A percentile compares a stretch with the other conserved stretches of the same genome.
Evolutionary conservation across 202 grass and related monocot species (phyloP).

Genomic region (Musa balbisiana): DNA sequence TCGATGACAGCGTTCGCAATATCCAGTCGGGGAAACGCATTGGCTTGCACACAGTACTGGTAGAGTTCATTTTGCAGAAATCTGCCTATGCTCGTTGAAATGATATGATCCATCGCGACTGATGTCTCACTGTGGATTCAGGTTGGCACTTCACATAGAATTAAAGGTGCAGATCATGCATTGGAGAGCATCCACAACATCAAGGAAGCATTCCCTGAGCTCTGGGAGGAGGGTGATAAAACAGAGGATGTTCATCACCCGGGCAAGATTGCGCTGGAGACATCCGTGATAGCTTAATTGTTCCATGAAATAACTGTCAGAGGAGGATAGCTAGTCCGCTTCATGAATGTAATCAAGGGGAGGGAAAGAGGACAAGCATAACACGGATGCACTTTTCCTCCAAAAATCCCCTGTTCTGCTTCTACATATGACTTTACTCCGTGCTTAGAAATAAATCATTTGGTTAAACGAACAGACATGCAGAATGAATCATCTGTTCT

Average conservation of each 20-base stretch:
- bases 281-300: slow-evolving; percentile 67
- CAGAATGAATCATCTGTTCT: too few relatives aligned
- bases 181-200: slow-evolving; percentile 96
- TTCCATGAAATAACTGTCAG: not conserved
- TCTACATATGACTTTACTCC: too few relatives aligned
- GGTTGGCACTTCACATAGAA: slow-evolving; percentile 62
- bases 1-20: slow-evolving; percentile 89
- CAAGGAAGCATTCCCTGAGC: slow-evolving; percentile 63
- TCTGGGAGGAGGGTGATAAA: slow-evolving; percentile 80
- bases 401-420: too few relatives aligned
- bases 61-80: slow-evolving; percentile 16
- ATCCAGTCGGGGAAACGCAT: slow-evolving; percentile 67
- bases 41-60: slow-evolving; percentile 68
- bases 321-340: not conserved
- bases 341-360: not conserved
- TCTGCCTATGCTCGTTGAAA: not conserved
- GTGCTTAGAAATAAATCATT: too few relatives aligned
- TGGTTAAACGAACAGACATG: too few relatives aligned
- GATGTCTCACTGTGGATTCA: slow-evolving; percentile 2
- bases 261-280: slow-evolving; percentile 59
- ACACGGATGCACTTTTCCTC: too few relatives aligned
- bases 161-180: slow-evolving; percentile 61
- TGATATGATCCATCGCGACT: not conserved
- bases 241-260: slow-evolving; percentile 58
- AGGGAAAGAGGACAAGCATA: not conserved